phyloP scores from a whole-genome alignment of 176 grass and related monocot genomes.

The Alopecurus myosuroides region DNA sequence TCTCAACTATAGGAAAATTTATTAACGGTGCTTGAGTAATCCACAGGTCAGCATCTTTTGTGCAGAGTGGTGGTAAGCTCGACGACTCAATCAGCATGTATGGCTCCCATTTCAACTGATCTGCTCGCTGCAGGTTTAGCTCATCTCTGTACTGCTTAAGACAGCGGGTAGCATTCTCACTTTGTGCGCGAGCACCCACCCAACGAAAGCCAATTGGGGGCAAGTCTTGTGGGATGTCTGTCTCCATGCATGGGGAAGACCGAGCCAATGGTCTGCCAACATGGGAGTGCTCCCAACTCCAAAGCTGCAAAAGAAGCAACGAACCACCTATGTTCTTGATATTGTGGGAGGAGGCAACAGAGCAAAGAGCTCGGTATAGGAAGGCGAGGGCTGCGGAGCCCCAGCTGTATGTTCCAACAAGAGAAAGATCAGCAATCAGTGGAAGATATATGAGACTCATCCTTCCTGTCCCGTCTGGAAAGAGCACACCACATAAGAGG shows the following conservation, averaged over 20 bases:
- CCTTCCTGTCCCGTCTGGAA: constrained; percentile 57
- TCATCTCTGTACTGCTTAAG: constrained; percentile 63
- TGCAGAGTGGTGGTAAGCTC: constrained; percentile 42
- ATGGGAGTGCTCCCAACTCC: constrained; percentile 68
- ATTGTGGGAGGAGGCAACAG: constrained; percentile 49
- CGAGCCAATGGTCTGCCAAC: constrained; percentile 54
- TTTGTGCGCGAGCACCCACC: constrained; percentile 49
- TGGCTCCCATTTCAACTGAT: constrained; percentile 61
- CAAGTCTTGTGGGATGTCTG: constrained; percentile 20
- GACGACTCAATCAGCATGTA: constrained; percentile 39
- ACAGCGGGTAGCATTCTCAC: constrained; percentile 52
- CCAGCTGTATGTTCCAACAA: constrained; percentile 56
- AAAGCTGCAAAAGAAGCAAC: constrained; percentile 68
- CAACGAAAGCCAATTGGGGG: constrained; percentile 55
- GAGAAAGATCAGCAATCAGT: constrained; percentile 52
- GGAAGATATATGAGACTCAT: constrained; percentile 61
- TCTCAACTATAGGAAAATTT: constrained; percentile 67
- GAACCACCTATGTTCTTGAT: constrained; percentile 63
- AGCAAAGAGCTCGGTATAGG: constrained; percentile 62
- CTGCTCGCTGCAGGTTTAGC: constrained; percentile 47
- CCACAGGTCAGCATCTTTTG: constrained; percentile 50
- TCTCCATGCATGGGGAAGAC: constrained; percentile 10
- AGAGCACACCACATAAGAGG: constrained; percentile 58
- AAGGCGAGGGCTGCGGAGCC: constrained; percentile 47
- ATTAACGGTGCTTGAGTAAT: constrained; percentile 60